Evolutionary conservation across 2,329 filamentous ascomycete species (phyloP).

Genomic region (Chaetomiaceae sp.): DNA sequence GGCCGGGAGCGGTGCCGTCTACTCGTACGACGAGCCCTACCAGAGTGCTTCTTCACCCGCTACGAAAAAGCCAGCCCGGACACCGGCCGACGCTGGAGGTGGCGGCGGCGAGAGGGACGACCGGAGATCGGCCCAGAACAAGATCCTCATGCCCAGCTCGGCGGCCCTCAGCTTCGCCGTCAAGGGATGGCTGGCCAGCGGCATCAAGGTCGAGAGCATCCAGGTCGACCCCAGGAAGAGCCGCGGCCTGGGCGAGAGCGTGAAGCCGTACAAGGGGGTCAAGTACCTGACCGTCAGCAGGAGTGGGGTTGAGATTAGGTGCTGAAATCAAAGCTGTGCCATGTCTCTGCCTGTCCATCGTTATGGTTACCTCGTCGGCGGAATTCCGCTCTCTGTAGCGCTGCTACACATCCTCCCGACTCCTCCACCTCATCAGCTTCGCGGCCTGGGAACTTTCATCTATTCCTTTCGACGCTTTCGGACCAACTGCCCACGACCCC

Average conservation of each 20-base stretch:
- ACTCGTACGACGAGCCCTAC: conserved; percentile 51
- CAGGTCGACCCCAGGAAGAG: conserved; percentile 70
- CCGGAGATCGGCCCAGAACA: conserved; percentile 59
- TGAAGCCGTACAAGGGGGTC: conserved; percentile 96
- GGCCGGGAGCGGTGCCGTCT: conserved; percentile 21
- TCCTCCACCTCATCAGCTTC: too few relatives aligned
- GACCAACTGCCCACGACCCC: too few relatives aligned
- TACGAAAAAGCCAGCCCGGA: conserved; percentile 9
- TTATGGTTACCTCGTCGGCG: too few relatives aligned
- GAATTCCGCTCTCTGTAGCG: too few relatives aligned
- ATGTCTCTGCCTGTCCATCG: too few relatives aligned
- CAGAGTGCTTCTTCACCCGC: conserved; percentile 33
- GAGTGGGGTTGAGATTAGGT: conserved; percentile 58
- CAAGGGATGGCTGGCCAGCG: conserved; percentile 63
- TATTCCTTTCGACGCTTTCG: too few relatives aligned
- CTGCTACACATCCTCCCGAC: too few relatives aligned
- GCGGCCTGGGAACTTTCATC: too few relatives aligned
- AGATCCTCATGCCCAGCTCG: conserved; percentile 73
- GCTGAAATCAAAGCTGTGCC: conserved; percentile 36
- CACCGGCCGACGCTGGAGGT: conserved; percentile 23
- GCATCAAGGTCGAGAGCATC: conserved; percentile 62
- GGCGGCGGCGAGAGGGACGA: conserved; percentile 44
- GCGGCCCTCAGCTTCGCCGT: conserved; percentile 66
- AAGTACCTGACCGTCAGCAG: conserved; percentile 84
- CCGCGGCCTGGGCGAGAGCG: conserved; percentile 74